Conservation (phyloP, 192 early-diverging fungal species). For the Lunasporangiospora selenospora region DNA sequence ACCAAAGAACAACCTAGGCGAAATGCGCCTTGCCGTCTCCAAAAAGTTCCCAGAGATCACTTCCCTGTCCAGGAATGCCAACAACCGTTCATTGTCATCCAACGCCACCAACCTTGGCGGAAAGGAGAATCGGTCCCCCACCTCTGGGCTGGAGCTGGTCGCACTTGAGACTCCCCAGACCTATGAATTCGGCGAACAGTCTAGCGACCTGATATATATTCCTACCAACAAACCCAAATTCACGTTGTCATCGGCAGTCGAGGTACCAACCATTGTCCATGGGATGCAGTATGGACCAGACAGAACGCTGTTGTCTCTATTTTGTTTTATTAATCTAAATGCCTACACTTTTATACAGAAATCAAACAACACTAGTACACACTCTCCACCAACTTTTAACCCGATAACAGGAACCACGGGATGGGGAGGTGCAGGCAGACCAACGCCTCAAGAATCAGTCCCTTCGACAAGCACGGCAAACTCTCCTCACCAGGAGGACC, state of each 20-base stretch:
- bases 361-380: too few species aligned
- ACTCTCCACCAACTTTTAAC: too few species aligned
- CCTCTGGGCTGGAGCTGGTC: slow-evolving; percentile 8
- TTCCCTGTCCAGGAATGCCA: slow-evolving; percentile 1
- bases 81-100: too few species aligned
- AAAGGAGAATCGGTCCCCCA: slow-evolving; percentile 25
- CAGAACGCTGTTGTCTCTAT: too few species aligned
- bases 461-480: background rate
- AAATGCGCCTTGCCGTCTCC: slow-evolving; percentile 27
- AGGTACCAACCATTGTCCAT: too few species aligned
- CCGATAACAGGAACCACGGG: background rate
- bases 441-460: slow-evolving; percentile 13
- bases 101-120: background rate
- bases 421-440: slow-evolving; percentile 33
- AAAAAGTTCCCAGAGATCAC: slow-evolving; percentile 31
- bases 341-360: too few species aligned
- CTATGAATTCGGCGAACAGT: slow-evolving; percentile 23
- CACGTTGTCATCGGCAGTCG: too few species aligned
- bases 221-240: background rate
- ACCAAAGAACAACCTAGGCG: slow-evolving; percentile 33
- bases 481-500: background rate
- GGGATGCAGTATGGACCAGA: too few species aligned
- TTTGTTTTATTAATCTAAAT: too few species aligned
- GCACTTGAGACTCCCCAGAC: slow-evolving; percentile 17
- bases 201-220: slow-evolving; percentile 15